Evolutionary conservation across 768 basidiomycete genomes (phyloP).

Genomic region (Nidularia pulvinata): DNA sequence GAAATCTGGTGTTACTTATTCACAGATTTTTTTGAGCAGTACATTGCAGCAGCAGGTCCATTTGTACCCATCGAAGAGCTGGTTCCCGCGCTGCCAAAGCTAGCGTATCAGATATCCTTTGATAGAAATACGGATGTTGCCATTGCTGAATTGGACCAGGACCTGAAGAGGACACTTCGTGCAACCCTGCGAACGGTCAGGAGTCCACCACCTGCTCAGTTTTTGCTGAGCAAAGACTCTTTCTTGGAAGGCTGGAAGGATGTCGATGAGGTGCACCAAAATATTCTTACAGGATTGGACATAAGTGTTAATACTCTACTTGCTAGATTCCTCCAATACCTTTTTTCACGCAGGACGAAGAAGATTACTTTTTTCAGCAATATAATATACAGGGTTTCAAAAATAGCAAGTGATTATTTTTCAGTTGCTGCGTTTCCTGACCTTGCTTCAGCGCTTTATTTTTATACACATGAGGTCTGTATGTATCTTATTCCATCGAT

Average conservation of each 20-base stretch:
- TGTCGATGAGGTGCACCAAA: constrained; percentile 19
- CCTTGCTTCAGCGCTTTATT: constrained; percentile 51
- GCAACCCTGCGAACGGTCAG: constrained; percentile 50
- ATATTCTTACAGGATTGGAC: background rate
- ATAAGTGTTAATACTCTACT: background rate
- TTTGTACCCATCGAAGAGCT: constrained; percentile 46
- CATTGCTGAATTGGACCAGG: constrained; percentile 47
- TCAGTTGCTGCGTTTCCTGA: background rate
- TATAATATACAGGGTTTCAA: constrained; percentile 58
- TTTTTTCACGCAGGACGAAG: constrained; percentile 60
- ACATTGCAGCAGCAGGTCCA: constrained; percentile 49
- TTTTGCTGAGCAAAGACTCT: constrained; percentile 45
- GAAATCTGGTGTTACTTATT: background rate
- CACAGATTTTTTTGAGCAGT: constrained; percentile 34
- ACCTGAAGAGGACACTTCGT: constrained; percentile 58
- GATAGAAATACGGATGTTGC: constrained; percentile 46
- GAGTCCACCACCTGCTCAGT: constrained; percentile 55
- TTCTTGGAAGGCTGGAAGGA: constrained; percentile 55
- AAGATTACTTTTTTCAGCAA: constrained; percentile 70
- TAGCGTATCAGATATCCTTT: constrained; percentile 70
- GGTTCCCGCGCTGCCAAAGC: constrained; percentile 39
- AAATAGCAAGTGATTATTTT: constrained; percentile 43
- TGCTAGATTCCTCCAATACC: constrained; percentile 58
- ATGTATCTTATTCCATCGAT: background rate
- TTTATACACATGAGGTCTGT: constrained; percentile 57